phyloP scores from a whole-genome alignment of 208 protist genomes.

The Trypanosoma rangeli region DNA sequence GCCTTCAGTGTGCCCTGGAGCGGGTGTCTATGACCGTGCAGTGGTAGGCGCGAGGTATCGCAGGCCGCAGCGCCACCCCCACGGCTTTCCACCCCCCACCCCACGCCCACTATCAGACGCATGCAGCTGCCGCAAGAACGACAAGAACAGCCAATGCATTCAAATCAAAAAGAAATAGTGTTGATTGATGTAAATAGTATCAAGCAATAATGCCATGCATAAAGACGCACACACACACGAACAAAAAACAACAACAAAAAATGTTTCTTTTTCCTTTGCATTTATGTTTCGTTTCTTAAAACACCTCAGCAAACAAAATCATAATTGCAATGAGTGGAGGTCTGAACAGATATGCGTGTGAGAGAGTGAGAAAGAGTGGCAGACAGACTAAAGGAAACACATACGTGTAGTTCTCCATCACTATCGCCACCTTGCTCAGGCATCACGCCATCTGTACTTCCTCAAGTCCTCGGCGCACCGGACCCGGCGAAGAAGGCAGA shows the following conservation, averaged over 20 bases:
- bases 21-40: not conserved
- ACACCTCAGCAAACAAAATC: not conserved
- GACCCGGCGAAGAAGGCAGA: not conserved
- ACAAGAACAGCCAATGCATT: not conserved
- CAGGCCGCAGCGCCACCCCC: not conserved
- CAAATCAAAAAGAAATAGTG: not conserved
- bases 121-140: not conserved
- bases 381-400: not conserved
- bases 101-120: not conserved
- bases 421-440: not conserved
- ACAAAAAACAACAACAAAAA: not conserved
- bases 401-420: not conserved
- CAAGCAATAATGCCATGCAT: not conserved
- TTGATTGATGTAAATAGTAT: not conserved
- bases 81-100: not conserved
- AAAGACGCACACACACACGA: not conserved
- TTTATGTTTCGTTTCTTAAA: not conserved
- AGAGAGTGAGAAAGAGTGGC: not conserved
- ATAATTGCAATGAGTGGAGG: not conserved
- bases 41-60: not conserved
- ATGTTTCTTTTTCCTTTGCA: not conserved
- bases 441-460: not conserved
- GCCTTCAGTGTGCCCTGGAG: not conserved
- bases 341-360: not conserved
- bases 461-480: not conserved